Percentiles rank a stretch among this genome's conserved stretches.
Conservation (phyloP, 345 rosid species). For the Lagerstroemia speciosa region DNA sequence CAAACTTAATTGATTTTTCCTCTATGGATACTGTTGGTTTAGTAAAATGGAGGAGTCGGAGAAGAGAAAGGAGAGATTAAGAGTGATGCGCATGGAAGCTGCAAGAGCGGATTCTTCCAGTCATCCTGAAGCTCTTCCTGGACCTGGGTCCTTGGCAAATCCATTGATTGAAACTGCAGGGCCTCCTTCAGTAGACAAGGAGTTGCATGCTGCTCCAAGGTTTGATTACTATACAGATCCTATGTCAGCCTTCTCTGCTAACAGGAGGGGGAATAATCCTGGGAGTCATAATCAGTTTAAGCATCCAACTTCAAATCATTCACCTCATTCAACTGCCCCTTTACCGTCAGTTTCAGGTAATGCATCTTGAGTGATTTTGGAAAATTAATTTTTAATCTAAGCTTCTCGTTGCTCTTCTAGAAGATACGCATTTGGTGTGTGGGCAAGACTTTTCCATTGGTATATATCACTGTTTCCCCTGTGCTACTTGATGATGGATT, state of each 20-base stretch:
- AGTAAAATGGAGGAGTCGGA: constrained; percentile 64
- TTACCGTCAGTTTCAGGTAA: background rate
- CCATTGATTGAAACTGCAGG: constrained; percentile 47
- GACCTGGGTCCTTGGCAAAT: constrained; percentile 38
- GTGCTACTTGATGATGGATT: too few relatives aligned
- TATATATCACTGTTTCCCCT: too few relatives aligned
- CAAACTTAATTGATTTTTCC: background rate
- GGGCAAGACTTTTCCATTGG: too few relatives aligned
- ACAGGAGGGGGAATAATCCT: constrained; percentile 27
- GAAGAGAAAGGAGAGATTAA: constrained; percentile 63
- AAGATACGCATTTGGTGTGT: too few relatives aligned
- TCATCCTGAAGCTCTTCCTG: constrained; percentile 21
- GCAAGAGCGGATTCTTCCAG: constrained; percentile 31
- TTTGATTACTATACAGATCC: constrained; percentile 79
- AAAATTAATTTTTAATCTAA: too few relatives aligned
- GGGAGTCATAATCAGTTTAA: constrained; percentile 20
- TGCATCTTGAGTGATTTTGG: background rate
- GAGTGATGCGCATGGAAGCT: constrained; percentile 67
- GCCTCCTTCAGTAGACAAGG: constrained; percentile 16
- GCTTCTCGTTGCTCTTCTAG: too few relatives aligned
- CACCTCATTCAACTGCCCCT: background rate
- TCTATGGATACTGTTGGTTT: background rate
- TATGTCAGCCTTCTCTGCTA: constrained; percentile 62
- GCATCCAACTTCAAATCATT: constrained; percentile 5
- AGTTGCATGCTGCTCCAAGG: constrained; percentile 27